These are phyloP conservation scores for Withania somnifera DNA, from an alignment of 305 asterid species.

Conservation along the genomic window DNA sequence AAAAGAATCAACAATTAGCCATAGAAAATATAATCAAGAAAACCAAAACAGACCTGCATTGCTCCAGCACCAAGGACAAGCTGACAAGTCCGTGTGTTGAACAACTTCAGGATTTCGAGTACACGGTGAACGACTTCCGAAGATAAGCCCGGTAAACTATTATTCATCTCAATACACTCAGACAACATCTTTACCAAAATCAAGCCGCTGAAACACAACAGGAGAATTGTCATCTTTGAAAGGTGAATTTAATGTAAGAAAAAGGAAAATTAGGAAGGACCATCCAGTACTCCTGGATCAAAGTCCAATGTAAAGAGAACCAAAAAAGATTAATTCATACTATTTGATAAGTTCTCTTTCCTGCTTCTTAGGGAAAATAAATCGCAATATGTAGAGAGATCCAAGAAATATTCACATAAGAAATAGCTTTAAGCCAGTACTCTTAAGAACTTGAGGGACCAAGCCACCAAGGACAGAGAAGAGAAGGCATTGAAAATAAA, in stretches of 20 bases:
- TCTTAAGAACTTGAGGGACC: background rate
- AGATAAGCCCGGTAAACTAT: constrained; percentile 65
- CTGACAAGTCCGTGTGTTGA: constrained; percentile 92
- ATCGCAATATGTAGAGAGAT: background rate
- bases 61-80: constrained; percentile 99
- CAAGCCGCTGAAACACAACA: constrained; percentile 69
- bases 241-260: background rate
- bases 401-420: background rate
- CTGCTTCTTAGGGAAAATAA: background rate
- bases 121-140: constrained; percentile 93
- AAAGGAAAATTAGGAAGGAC: background rate
- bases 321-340: background rate
- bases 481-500: background rate
- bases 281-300: background rate
- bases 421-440: background rate
- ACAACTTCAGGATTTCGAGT: constrained; percentile 83
- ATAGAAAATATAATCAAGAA: background rate
- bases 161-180: constrained; percentile 79
- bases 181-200: constrained; percentile 95
- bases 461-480: background rate
- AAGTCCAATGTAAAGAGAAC: background rate
- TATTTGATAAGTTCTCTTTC: background rate
- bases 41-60: constrained; percentile 57
- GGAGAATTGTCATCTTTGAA: background rate
- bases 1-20: background rate